Evolutionary conservation across 495 filamentous ascomycete genomes (phyloP), one percentile per base, ranked within the genome.

Genomic region (Penicillium chermesinum): DNA sequence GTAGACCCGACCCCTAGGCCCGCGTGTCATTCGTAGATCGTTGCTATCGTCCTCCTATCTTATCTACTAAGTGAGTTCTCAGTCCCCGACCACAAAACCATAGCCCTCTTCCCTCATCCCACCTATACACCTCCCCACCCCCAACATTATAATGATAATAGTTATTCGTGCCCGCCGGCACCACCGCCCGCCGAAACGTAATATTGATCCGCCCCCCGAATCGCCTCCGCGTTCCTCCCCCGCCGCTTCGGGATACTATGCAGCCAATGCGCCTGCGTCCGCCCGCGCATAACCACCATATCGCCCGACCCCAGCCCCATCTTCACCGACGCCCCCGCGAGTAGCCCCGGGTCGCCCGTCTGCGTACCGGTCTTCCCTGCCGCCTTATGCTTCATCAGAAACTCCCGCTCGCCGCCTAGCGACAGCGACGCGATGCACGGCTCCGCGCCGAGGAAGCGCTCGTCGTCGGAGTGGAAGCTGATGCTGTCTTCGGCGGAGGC

Each of bases 131-230:
- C 2, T 58, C 67, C 8, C 86, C 84, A 38, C 60, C 67, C 0
- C 87, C 85, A 53, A 90, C 83, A 68, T 89, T 90, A 71, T 90
- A 89, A 48, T 66, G 60, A 61, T 85, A 83, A 58, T 84, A 85
- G 62, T 88, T 89, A 56, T 86, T 78, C 18, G 83, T 89, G 7
- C 83, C 82, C 25, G 66, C 83, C 41, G 72, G 79, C 16, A 81
- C 68, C 53, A 85, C 64, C 16, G 81, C 84, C 53, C 76, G 72
- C 36, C 85, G 67, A 57, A 88, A 86, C 2, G 87, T 89, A 52
- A 88, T 87, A 55, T 89, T 89, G 30, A 89, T 86, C 40, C 86
- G 67, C 10, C 84, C 86, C n/a, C 17, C 62, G 69, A 22, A 76
- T 72, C 9, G 69, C 66, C 46, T 74, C 76, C 7, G 42, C 48